These are phyloP conservation scores for Phytophthora kernoviae DNA, from an alignment of 352 stramenopile species.

Conservation along the genomic window DNA sequence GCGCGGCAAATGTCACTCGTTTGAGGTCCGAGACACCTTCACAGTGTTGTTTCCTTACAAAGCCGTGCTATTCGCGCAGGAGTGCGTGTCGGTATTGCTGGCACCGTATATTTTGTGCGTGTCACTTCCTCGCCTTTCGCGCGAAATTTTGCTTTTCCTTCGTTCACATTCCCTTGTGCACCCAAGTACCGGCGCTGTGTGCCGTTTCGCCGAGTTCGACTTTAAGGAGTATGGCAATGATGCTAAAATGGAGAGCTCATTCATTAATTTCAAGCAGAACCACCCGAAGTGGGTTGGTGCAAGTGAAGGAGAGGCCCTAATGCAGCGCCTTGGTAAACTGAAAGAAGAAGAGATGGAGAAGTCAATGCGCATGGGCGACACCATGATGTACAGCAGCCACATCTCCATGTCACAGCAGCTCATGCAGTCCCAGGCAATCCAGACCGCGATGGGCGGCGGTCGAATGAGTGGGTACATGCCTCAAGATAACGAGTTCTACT, in stretches of 20 bases:
- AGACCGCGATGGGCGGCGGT: slow-evolving; percentile 65
- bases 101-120: slow-evolving; percentile 97
- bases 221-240: slow-evolving; percentile 95
- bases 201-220: slow-evolving; percentile 96
- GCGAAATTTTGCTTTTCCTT: slow-evolving; percentile 94
- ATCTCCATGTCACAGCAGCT: slow-evolving; percentile 88
- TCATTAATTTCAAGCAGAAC: slow-evolving; percentile 96
- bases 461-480: slow-evolving; percentile 54
- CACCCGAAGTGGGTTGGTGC: slow-evolving; percentile 86
- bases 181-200: slow-evolving; percentile 93
- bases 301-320: slow-evolving; percentile 72
- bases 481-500: slow-evolving; percentile 90
- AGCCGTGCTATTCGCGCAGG: slow-evolving; percentile 91
- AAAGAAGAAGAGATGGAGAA: slow-evolving; percentile 89
- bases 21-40: slow-evolving; percentile 90
- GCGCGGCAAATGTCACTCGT: slow-evolving; percentile 85
- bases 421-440: slow-evolving; percentile 87
- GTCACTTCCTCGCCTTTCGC: slow-evolving; percentile 90
- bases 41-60: slow-evolving; percentile 95
- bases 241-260: slow-evolving; percentile 97
- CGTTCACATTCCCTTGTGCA: slow-evolving; percentile 92
- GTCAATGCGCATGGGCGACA: slow-evolving; percentile 84
- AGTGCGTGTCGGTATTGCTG: slow-evolving; percentile 94
- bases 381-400: slow-evolving; percentile 76
- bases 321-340: slow-evolving; percentile 69